phyloP scores from a whole-genome alignment of 805 yeast species.

The Kluyveromyces dobzhanskii region DNA sequence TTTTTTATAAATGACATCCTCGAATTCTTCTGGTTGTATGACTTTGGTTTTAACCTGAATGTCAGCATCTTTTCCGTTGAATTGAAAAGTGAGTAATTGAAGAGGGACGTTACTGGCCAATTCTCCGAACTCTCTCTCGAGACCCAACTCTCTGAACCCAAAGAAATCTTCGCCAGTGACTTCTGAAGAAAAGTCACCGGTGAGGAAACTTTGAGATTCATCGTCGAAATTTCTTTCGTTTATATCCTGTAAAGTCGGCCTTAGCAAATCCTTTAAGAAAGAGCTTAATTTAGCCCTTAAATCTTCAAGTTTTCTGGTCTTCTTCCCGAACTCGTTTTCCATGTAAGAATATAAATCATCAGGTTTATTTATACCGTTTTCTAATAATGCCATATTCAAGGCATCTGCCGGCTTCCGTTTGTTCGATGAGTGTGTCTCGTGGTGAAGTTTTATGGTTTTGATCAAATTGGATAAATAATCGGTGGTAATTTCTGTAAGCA shows the following conservation, averaged over 20 bases:
- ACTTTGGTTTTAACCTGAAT: slow-evolving; percentile 44
- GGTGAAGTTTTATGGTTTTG: slow-evolving; percentile 57
- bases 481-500: slow-evolving; percentile 77
- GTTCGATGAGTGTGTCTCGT: slow-evolving; percentile 48
- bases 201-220: slow-evolving; percentile 85
- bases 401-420: slow-evolving; percentile 33
- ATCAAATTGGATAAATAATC: slow-evolving; percentile 69
- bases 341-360: slow-evolving; percentile 68
- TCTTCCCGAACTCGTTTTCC: slow-evolving; percentile 62
- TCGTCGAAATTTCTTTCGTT: slow-evolving; percentile 77
- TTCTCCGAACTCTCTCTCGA: slow-evolving; percentile 85
- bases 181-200: slow-evolving; percentile 91
- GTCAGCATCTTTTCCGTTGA: slow-evolving; percentile 61
- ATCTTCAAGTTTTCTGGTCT: slow-evolving; percentile 60
- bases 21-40: slow-evolving; percentile 57
- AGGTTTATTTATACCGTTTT: slow-evolving; percentile 78
- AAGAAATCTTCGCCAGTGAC: slow-evolving; percentile 91
- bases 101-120: slow-evolving; percentile 81
- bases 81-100: slow-evolving; percentile 50
- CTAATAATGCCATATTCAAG: slow-evolving; percentile 57
- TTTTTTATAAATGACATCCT: slow-evolving; percentile 43
- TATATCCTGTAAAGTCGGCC: slow-evolving; percentile 69
- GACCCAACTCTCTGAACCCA: slow-evolving; percentile 89
- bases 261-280: slow-evolving; percentile 68
- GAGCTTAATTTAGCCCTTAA: slow-evolving; percentile 56